phyloP scores from a whole-genome alignment of 169 alveolate genomes.

The Theileria orientalis region DNA sequence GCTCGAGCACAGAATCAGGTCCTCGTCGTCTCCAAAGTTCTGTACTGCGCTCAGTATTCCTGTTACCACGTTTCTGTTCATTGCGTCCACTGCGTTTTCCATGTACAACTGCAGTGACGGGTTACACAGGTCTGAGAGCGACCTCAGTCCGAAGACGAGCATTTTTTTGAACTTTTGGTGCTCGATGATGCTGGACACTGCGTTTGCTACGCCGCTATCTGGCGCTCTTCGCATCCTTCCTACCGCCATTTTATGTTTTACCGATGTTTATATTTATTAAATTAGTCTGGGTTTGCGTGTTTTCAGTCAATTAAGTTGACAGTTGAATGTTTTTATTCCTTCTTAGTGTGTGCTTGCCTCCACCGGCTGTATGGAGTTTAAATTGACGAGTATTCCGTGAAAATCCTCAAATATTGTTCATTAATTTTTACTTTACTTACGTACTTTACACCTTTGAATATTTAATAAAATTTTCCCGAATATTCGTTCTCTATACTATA shows the following conservation, averaged over 20 bases:
- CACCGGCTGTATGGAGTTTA: too few species aligned
- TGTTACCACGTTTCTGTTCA: slow-evolving; percentile 81
- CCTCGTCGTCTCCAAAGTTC: slow-evolving; percentile 89
- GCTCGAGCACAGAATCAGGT: slow-evolving; percentile 78
- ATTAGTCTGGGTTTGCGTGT: slow-evolving; percentile 1
- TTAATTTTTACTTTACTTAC: too few species aligned
- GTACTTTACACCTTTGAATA: too few species aligned
- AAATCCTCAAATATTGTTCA: too few species aligned
- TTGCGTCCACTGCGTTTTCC: slow-evolving; percentile 88
- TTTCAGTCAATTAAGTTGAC: background rate
- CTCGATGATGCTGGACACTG: slow-evolving; percentile 86
- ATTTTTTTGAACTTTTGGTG: slow-evolving; percentile 91
- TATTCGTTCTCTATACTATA: too few species aligned
- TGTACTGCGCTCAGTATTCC: slow-evolving; percentile 83
- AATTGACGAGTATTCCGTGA: too few species aligned
- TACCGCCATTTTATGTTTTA: slow-evolving; percentile 35
- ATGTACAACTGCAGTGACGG: slow-evolving; percentile 85
- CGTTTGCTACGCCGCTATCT: slow-evolving; percentile 90
- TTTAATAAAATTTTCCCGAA: too few species aligned
- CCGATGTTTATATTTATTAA: background rate
- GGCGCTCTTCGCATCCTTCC: slow-evolving; percentile 79
- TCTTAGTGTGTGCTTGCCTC: background rate
- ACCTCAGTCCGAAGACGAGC: slow-evolving; percentile 88
- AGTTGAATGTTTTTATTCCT: background rate
- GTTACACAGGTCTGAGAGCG: slow-evolving; percentile 86